Conservation (phyloP, 2,329 filamentous ascomycete genomes). For the Ceratocystis lukuohia region DNA sequence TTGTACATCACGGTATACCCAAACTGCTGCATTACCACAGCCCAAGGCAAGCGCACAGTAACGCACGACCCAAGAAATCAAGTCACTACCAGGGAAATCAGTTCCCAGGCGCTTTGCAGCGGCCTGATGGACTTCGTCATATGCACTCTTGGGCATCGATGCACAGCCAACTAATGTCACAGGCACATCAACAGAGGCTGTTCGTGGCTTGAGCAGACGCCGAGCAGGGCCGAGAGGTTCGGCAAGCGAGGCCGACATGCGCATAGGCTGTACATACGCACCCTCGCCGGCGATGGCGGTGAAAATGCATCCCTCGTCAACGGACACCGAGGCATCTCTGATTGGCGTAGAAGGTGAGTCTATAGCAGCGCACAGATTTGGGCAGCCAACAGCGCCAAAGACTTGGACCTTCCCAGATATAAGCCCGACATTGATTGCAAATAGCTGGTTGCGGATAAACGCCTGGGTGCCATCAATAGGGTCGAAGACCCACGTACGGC, state of each 20-base stretch:
- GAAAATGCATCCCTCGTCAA: slow-evolving; percentile 36
- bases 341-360: slow-evolving; percentile 29
- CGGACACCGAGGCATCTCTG: slow-evolving; percentile 33
- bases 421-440: slow-evolving; percentile 44
- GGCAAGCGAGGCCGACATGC: slow-evolving; percentile 22
- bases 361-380: slow-evolving; percentile 34
- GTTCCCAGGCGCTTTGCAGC: slow-evolving; percentile 33
- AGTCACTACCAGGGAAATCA: slow-evolving; percentile 35
- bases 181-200: neutral
- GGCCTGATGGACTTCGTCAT: slow-evolving; percentile 34
- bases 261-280: slow-evolving; percentile 34
- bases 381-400: slow-evolving; percentile 36
- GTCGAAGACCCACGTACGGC: slow-evolving; percentile 45
- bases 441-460: slow-evolving; percentile 40
- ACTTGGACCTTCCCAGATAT: slow-evolving; percentile 38
- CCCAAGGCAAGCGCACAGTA: slow-evolving; percentile 42
- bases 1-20: slow-evolving; percentile 39
- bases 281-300: slow-evolving; percentile 38
- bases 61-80: slow-evolving; percentile 44
- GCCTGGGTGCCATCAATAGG: slow-evolving; percentile 48
- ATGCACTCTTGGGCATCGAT: slow-evolving; percentile 34
- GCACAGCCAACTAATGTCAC: slow-evolving; percentile 37
- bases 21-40: slow-evolving; percentile 40
- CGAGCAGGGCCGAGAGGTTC: slow-evolving; percentile 19
- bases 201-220: slow-evolving; percentile 24